phyloP scores from a whole-genome alignment of 2,329 filamentous ascomycete species.

The Zarea fungicola region DNA sequence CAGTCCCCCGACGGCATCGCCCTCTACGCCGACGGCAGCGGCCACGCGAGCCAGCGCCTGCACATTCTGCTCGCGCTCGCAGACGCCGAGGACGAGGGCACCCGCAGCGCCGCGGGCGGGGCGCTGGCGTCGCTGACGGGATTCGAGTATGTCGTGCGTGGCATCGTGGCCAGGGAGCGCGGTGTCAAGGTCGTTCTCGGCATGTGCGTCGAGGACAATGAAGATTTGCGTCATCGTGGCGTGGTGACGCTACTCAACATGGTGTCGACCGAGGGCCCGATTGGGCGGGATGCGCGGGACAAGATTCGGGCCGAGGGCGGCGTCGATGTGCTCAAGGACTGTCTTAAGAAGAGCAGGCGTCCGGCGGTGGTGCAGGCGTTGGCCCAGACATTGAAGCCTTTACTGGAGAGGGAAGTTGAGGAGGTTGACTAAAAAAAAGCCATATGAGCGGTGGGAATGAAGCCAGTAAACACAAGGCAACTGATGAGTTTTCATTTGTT shows the following conservation, averaged over 20 bases:
- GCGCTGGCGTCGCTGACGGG: conserved; percentile 79
- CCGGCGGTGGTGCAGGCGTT: conserved; percentile 66
- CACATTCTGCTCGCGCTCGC: conserved; percentile 83
- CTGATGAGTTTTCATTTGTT: background rate
- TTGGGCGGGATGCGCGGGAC: conserved; percentile 55
- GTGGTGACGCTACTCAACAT: conserved; percentile 72
- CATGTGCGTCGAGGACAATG: conserved; percentile 68
- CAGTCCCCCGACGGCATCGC: conserved; percentile 61
- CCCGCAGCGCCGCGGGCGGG: conserved; percentile 78
- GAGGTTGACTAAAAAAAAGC: conserved; percentile 11
- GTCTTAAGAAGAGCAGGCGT: conserved; percentile 62
- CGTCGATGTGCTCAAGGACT: conserved; percentile 62
- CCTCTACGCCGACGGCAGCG: conserved; percentile 62
- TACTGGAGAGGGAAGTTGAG: conserved; percentile 42
- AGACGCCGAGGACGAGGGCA: conserved; percentile 76
- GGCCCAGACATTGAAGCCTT: conserved; percentile 65
- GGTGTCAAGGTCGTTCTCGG: conserved; percentile 75
- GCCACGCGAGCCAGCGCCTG: conserved; percentile 66
- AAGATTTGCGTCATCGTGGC: conserved; percentile 66
- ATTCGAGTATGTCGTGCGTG: conserved; percentile 68
- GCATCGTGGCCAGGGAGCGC: conserved; percentile 63
- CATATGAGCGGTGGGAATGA: no score
- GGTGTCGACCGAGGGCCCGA: conserved; percentile 58
- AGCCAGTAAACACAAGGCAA: no score
- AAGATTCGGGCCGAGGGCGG: conserved; percentile 59